Conservation (phyloP, 164 flowering plant species). For the Kingdonia uniflora region DNA sequence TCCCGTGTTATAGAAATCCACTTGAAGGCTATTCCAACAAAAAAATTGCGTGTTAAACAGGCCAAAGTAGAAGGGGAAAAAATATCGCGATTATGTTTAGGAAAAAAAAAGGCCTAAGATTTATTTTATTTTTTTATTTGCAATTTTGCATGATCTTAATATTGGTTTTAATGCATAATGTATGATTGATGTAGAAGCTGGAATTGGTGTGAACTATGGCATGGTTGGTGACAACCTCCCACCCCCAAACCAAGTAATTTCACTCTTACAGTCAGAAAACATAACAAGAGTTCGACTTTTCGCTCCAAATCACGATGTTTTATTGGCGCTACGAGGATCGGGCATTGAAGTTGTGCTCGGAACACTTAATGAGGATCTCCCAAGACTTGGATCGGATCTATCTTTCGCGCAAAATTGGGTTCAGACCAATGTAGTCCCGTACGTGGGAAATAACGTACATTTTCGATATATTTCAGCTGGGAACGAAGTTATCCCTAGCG, state of each 20-base stretch:
- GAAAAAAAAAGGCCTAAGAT: no score
- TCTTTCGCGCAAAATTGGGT: background rate
- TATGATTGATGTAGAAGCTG: background rate
- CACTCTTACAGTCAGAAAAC: background rate
- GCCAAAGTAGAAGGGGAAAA: no score
- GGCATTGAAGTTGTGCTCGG: background rate
- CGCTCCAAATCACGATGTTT: background rate
- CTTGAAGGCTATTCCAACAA: no score
- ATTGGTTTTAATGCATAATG: no score
- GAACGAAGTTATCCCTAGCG: constrained; percentile 1
- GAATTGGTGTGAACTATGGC: background rate
- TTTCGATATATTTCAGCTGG: background rate
- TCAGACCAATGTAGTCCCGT: background rate
- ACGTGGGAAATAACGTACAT: background rate
- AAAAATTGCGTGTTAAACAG: no score
- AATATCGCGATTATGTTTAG: no score
- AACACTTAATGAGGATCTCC: background rate
- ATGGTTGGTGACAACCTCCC: background rate
- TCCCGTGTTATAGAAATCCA: no score
- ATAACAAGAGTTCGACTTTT: background rate
- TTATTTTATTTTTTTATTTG: no score
- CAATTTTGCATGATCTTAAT: no score
- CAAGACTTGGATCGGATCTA: background rate
- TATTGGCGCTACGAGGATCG: background rate
- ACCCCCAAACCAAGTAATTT: background rate